Conservation (phyloP, 352 stramenopile genomes). For the Phytophthora constricta region DNA sequence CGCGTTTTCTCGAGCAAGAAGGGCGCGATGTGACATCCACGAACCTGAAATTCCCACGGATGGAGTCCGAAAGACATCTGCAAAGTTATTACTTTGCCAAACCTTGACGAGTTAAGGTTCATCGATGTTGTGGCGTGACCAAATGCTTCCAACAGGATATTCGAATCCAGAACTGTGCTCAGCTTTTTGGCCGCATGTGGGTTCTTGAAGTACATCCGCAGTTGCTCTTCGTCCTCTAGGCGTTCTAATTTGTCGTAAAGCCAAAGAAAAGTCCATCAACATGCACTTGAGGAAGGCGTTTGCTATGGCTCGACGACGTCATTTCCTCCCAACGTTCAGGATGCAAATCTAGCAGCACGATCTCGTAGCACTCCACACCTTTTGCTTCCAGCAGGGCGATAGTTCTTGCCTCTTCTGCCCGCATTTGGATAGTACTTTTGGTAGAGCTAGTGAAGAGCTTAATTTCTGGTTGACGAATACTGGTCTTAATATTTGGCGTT, state of each 20-base stretch:
- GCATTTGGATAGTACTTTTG: slow-evolving; percentile 85
- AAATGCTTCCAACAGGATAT: slow-evolving; percentile 80
- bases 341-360: slow-evolving; percentile 72
- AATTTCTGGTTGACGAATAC: slow-evolving; percentile 38
- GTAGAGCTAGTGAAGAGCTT: slow-evolving; percentile 83
- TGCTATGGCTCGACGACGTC: slow-evolving; percentile 69
- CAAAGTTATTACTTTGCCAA: slow-evolving; percentile 69
- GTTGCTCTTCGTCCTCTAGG: slow-evolving; percentile 82
- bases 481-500: neutral
- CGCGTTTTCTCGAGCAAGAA: slow-evolving; percentile 77
- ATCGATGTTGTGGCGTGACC: slow-evolving; percentile 66
- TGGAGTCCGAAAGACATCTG: slow-evolving; percentile 53
- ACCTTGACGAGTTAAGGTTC: slow-evolving; percentile 81
- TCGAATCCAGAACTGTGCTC: slow-evolving; percentile 67
- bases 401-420: slow-evolving; percentile 72
- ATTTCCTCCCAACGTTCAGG: slow-evolving; percentile 76
- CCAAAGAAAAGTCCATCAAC: slow-evolving; percentile 75
- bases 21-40: slow-evolving; percentile 57
- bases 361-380: slow-evolving; percentile 65
- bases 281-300: slow-evolving; percentile 75
- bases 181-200: slow-evolving; percentile 65
- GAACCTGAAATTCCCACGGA: slow-evolving; percentile 60
- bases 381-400: slow-evolving; percentile 78
- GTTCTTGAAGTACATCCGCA: slow-evolving; percentile 83
- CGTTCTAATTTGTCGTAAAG: slow-evolving; percentile 80